Percentiles rank a stretch among this genome's conserved stretches.
Conservation (phyloP, 768 basidiomycete genomes). For the Naganishia kalamii region DNA sequence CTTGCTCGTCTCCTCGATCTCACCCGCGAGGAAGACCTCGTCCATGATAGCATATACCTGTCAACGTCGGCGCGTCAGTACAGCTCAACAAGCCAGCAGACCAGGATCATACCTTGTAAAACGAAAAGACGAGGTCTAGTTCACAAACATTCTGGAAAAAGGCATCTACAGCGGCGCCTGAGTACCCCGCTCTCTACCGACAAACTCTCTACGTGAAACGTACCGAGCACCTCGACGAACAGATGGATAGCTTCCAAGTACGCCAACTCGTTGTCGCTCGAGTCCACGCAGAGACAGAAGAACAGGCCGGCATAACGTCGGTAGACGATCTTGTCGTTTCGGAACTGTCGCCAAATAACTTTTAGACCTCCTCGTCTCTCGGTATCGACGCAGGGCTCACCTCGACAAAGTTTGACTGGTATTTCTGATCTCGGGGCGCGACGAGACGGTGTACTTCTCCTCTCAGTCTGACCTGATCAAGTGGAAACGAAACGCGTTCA, state of each 20-base stretch:
- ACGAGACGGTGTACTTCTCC: constrained; percentile 95
- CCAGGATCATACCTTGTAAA: constrained; percentile 63
- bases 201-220: constrained; percentile 34
- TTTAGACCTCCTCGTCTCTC: neutral
- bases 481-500: too few species aligned
- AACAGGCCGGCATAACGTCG: constrained; percentile 94
- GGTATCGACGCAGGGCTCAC: constrained; percentile 50
- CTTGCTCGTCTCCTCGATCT: constrained; percentile 97
- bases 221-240: constrained; percentile 94
- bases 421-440: constrained; percentile 95
- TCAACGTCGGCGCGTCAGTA: neutral
- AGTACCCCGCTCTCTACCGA: neutral
- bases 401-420: constrained; percentile 98
- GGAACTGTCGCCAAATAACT: constrained; percentile 59
- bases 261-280: constrained; percentile 95
- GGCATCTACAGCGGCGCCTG: constrained; percentile 56
- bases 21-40: constrained; percentile 95
- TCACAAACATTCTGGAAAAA: constrained; percentile 99
- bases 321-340: constrained; percentile 96
- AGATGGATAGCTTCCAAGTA: constrained; percentile 97
- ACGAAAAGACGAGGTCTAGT: constrained; percentile 95
- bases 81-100: neutral
- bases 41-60: constrained; percentile 97
- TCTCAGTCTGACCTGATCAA: constrained; percentile 74
- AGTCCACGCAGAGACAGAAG: constrained; percentile 95